phyloP scores from a whole-genome alignment of 805 yeast species.

The Ogataea dorogensis region DNA sequence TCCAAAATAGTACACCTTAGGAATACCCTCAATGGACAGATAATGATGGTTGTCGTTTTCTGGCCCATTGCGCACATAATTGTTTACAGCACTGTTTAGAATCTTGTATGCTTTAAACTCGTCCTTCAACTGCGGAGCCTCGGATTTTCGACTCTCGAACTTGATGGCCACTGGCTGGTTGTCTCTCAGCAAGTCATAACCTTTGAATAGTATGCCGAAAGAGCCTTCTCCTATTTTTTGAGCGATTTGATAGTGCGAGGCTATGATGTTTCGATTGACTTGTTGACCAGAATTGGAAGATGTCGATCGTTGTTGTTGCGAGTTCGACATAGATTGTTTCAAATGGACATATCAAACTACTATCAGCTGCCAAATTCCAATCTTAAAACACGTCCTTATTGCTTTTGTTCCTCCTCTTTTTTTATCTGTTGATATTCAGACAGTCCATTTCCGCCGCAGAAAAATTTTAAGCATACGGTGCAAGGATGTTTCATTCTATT shows the following conservation, averaged over 20 bases:
- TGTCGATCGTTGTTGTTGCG: slow-evolving; percentile 18
- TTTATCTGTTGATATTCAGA: slow-evolving; percentile 10
- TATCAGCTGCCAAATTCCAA: background rate
- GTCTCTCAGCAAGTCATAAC: slow-evolving; percentile 66
- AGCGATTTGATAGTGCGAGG: slow-evolving; percentile 73
- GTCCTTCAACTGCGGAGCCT: slow-evolving; percentile 80
- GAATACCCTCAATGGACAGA: slow-evolving; percentile 55
- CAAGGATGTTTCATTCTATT: background rate
- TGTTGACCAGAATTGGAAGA: slow-evolving; percentile 22
- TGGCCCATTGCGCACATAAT: slow-evolving; percentile 27
- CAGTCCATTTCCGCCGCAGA: slow-evolving; percentile 10
- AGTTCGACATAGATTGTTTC: slow-evolving; percentile 6
- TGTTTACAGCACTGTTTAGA: slow-evolving; percentile 51
- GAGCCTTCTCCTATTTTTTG: slow-evolving; percentile 88
- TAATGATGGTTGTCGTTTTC: slow-evolving; percentile 25
- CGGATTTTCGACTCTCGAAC: slow-evolving; percentile 77
- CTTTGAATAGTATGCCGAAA: slow-evolving; percentile 82
- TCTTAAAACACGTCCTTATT: slow-evolving; percentile 2
- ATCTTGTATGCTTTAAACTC: slow-evolving; percentile 78
- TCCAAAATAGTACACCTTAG: slow-evolving; percentile 82
- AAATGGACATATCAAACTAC: slow-evolving; percentile 4
- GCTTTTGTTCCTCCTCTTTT: slow-evolving; percentile 11
- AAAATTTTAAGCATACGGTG: slow-evolving; percentile 12
- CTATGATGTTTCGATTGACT: slow-evolving; percentile 37
- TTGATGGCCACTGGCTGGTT: slow-evolving; percentile 67